Percentiles rank a stretch among this genome's conserved stretches.
Conservation (phyloP, 495 filamentous ascomycete species). For the Aspergillus panamensis region DNA sequence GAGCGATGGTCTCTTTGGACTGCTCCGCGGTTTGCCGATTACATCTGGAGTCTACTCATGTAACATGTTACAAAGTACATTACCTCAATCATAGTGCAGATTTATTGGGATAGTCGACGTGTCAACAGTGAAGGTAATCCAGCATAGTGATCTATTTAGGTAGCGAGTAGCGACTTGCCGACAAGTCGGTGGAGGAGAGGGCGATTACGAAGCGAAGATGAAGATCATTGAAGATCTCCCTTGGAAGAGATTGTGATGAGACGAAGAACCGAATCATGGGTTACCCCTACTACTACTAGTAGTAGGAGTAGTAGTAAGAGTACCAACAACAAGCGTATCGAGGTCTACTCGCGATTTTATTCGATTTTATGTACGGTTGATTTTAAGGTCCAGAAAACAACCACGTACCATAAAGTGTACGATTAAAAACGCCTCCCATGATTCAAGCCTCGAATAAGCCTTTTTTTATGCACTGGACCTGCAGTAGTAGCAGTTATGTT, state of each 20-base stretch:
- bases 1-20: conserved; percentile 12
- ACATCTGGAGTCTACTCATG: neutral
- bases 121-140: neutral
- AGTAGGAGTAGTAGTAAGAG: too few species aligned
- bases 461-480: neutral
- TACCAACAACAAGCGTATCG: too few species aligned
- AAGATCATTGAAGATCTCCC: neutral
- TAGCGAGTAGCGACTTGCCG: too few species aligned
- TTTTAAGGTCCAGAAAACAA: too few species aligned
- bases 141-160: neutral
- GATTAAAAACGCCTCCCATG: too few species aligned
- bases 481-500: neutral
- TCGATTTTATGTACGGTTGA: too few species aligned
- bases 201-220: neutral
- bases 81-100: neutral
- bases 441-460: neutral
- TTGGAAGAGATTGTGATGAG: neutral
- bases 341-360: too few species aligned
- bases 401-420: too few species aligned
- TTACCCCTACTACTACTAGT: too few species aligned
- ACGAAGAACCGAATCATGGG: too few species aligned
- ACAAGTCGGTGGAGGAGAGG: neutral
- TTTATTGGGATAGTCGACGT: neutral
- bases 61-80: neutral
- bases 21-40: neutral